Conservation (phyloP, 208 protist genomes). For the Trichomonas tenax region DNA sequence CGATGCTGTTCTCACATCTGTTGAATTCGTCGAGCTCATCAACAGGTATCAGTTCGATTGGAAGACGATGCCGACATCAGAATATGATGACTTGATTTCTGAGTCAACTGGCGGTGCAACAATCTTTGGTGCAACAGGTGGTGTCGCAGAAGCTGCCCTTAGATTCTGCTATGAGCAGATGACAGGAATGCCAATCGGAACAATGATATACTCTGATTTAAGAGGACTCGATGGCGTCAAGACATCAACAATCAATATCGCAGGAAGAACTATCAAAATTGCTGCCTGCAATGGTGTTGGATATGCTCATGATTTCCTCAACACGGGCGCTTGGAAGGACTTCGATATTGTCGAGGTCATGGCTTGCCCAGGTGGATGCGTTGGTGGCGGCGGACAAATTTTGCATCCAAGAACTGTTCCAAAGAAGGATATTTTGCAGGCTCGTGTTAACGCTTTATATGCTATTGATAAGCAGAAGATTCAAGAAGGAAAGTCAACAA, state of each 20-base stretch:
- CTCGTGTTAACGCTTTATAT: background rate
- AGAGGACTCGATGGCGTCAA: background rate
- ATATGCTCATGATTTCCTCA: background rate
- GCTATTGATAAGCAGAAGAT: background rate
- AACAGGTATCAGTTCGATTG: background rate
- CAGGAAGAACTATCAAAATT: background rate
- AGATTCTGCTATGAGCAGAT: background rate
- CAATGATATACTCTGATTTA: background rate
- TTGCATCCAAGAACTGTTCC: background rate
- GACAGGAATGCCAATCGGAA: background rate
- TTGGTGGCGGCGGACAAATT: background rate
- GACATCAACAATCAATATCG: background rate
- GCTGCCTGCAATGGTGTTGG: background rate
- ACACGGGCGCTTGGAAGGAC: background rate
- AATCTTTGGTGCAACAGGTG: slow-evolving; percentile 40
- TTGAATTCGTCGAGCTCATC: slow-evolving; percentile 32
- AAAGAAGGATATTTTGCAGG: background rate
- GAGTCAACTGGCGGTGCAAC: slow-evolving; percentile 32
- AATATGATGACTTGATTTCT: slow-evolving; percentile 35
- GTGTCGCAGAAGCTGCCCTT: slow-evolving; percentile 41
- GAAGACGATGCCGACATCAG: background rate
- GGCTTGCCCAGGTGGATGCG: background rate
- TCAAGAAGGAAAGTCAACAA: background rate
- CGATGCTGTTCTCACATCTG: slow-evolving; percentile 36
- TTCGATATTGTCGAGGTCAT: background rate